phyloP scores from a whole-genome alignment of 768 basidiomycete genomes.

The Hypholoma fasciculare region DNA sequence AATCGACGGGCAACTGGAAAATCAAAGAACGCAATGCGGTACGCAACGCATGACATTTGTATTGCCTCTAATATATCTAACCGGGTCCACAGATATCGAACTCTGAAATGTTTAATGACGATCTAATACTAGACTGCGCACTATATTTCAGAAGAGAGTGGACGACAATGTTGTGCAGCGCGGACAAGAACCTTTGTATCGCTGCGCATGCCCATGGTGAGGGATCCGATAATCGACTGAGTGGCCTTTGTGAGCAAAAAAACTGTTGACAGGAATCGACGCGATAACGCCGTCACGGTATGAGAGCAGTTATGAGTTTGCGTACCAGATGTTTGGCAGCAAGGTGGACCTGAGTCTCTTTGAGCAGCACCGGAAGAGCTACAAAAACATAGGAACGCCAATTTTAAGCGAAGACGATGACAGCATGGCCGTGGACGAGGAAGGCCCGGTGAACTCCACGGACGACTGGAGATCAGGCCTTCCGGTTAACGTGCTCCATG shows the following conservation, averaged over 20 bases:
- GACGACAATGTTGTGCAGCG: constrained; percentile 64
- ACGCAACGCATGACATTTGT: constrained; percentile 14
- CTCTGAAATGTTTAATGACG: constrained; percentile 57
- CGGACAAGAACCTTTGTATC: constrained; percentile 66
- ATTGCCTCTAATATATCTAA: background rate
- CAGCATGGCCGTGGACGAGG: constrained; percentile 65
- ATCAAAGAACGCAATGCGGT: constrained; percentile 46
- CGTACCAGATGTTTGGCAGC: constrained; percentile 42
- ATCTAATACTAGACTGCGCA: constrained; percentile 76
- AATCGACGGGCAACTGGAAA: constrained; percentile 62
- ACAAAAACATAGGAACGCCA: constrained; percentile 23
- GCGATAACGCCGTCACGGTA: constrained; percentile 36
- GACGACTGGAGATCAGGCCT: constrained; percentile 45
- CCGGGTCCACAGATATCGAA: constrained; percentile 15
- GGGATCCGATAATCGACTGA: constrained; percentile 9
- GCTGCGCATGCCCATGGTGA: constrained; percentile 33
- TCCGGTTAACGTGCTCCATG: constrained; percentile 64
- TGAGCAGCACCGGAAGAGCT: constrained; percentile 38
- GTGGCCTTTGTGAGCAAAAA: background rate
- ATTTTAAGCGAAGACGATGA: constrained; percentile 26
- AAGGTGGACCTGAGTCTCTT: constrained; percentile 37
- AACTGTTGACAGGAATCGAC: constrained; percentile 28
- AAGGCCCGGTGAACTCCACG: constrained; percentile 38
- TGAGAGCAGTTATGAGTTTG: constrained; percentile 57
- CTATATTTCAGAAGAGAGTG: constrained; percentile 52